Evolutionary conservation across 305 asterid genomes (phyloP).

Genomic region (Plantago coronopus): DNA sequence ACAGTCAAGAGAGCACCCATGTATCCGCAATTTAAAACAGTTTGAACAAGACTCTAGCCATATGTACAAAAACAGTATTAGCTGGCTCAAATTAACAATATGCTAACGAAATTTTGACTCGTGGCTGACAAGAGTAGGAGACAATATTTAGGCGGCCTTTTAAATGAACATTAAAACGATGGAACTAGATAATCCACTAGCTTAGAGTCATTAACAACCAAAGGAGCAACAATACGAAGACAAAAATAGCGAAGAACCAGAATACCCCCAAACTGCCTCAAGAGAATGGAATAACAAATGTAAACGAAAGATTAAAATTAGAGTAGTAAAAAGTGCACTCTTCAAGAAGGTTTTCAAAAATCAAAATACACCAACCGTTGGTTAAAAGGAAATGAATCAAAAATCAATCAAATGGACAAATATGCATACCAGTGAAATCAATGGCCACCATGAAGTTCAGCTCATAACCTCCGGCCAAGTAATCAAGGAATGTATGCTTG

Average conservation of each 20-base stretch:
- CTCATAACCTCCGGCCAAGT: slow-evolving; percentile 84
- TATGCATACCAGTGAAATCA: slow-evolving; percentile 83
- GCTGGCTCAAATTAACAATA: too few species aligned
- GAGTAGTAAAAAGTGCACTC: too few species aligned
- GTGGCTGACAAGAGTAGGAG: background rate
- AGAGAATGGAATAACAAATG: too few species aligned
- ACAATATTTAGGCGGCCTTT: background rate
- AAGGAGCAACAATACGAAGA: background rate
- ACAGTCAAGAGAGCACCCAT: too few species aligned
- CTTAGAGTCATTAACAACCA: background rate
- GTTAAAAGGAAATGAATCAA: background rate
- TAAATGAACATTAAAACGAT: background rate
- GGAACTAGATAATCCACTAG: background rate
- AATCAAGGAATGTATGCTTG: slow-evolving; percentile 87
- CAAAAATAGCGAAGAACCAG: background rate
- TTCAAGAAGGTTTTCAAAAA: too few species aligned
- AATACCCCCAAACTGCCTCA: too few species aligned
- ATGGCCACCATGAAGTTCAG: slow-evolving; percentile 97
- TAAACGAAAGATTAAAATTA: too few species aligned
- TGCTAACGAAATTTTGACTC: background rate
- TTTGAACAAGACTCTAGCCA: too few species aligned
- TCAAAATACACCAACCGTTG: too few species aligned
- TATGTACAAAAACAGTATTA: too few species aligned
- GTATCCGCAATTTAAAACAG: too few species aligned
- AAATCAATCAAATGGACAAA: slow-evolving; percentile 18